Evolutionary conservation across 2,329 filamentous ascomycete species (phyloP), one percentile per base, ranked within the genome.

Genomic region (Moelleriella libera): DNA sequence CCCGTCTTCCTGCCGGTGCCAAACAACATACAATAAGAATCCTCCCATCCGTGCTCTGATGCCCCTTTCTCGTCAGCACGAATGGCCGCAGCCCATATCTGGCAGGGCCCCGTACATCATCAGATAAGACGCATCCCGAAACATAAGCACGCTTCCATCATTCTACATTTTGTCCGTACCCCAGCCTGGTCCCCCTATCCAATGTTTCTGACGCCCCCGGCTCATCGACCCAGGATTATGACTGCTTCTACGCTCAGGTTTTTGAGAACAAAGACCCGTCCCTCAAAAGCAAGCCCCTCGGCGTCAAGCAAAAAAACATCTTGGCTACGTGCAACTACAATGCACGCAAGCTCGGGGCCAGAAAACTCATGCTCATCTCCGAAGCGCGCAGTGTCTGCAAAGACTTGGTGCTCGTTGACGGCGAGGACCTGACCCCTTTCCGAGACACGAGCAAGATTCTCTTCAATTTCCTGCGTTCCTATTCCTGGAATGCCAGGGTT

Each of bases 231-330:
- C 48, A 83, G 80, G 80, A 86, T 63, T 86, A 88, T 62, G 86
- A 90, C 68, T 94, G 87, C 69, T 97, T 97, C 70, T 97, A 97
- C 63, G 89, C 89, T 28, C 87, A 88, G 45, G 88, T 92, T 7
- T 83, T 92, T 55, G 88, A 96, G 66, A 82, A 83, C 53, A 83
- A 85, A 60, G 80, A 85, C 53, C 87, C 88, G 0, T 69, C 74
- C 2, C 70, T 96, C 49, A 87, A 80, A 59, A 71, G 74, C 1
- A 67, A 84, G 14, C 87, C 88, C 6, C 69, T 97, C 34, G 89
- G 88, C 37, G 80, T 95, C 49, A 85, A 89, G 63, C 89, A 96
- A 65, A 96, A 96, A 66, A 86, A 88, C 61, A 95, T 96, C 48
- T 74, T 92, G 41, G 87, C 89, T 28, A 94, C 88, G 5, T 94